These are phyloP conservation scores for Yamadazyma akitaensis DNA, from an alignment of 805 yeast genomes.

Conservation along the genomic window DNA sequence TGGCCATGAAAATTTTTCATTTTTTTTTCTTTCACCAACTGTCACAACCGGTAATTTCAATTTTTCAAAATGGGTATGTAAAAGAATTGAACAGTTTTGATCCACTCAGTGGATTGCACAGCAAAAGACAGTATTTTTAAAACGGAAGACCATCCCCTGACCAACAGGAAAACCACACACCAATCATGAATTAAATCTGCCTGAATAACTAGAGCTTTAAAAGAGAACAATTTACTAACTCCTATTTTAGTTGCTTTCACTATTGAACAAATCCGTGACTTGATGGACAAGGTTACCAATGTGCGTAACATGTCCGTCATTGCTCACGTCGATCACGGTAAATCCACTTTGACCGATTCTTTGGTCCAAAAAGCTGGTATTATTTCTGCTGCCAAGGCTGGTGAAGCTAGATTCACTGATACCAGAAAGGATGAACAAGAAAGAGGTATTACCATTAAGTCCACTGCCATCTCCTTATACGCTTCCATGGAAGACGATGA, in stretches of 20 bases:
- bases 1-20: constrained; percentile 7
- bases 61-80: constrained; percentile 37
- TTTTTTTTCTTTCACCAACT: constrained; percentile 5
- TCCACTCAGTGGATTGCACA: not conserved
- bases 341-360: constrained; percentile 98
- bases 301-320: constrained; percentile 99
- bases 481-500: constrained; percentile 85
- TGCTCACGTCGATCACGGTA: constrained; percentile 99
- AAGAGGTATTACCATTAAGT: constrained; percentile 99
- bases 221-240: constrained; percentile 24
- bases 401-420: constrained; percentile 99
- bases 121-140: not conserved
- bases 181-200: no score
- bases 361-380: constrained; percentile 99
- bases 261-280: constrained; percentile 87
- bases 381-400: constrained; percentile 99
- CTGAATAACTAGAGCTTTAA: no score
- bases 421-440: constrained; percentile 99
- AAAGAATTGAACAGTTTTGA: not conserved
- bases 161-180: no score
- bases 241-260: constrained; percentile 43
- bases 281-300: constrained; percentile 99
- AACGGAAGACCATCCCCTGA: no score
- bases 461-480: constrained; percentile 96
- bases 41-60: constrained; percentile 4